Evolutionary conservation across 306 rosid species (phyloP).

Genomic region (Castanea sativa): DNA sequence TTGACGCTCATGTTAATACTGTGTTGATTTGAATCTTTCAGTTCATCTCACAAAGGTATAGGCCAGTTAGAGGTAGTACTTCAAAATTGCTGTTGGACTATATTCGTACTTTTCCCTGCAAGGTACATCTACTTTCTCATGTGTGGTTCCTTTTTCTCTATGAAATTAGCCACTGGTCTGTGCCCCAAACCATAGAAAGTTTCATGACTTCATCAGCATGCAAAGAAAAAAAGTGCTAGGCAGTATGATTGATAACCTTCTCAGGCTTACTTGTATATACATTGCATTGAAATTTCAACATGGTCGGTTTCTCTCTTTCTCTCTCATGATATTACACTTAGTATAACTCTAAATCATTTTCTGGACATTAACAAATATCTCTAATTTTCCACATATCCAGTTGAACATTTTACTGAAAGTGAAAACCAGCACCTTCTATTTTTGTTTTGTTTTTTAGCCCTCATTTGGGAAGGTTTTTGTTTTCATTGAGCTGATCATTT

Average conservation of each 20-base stretch:
- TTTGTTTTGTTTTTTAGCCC: no score
- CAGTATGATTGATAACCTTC: neutral
- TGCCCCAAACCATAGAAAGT: neutral
- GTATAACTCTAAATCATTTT: no score
- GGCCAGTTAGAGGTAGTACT: constrained; percentile 76
- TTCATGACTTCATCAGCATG: neutral
- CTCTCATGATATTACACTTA: neutral
- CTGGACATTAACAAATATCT: no score
- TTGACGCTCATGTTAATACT: constrained; percentile 9
- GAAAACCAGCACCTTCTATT: no score
- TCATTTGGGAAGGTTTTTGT: no score
- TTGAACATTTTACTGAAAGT: no score
- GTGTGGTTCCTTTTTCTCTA: neutral
- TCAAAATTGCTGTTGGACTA: constrained; percentile 66
- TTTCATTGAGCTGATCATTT: no score
- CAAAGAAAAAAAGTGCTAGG: neutral
- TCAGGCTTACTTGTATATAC: neutral
- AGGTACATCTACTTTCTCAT: constrained; percentile 44
- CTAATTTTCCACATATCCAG: no score
- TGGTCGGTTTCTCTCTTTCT: neutral
- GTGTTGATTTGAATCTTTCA: constrained; percentile 33
- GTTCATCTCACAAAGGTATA: constrained; percentile 90
- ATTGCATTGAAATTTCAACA: neutral
- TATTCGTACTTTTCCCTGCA: constrained; percentile 65
- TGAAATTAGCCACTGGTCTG: neutral